phyloP scores from a whole-genome alignment of 768 basidiomycete species.

The Guyanaporus albipodus region DNA sequence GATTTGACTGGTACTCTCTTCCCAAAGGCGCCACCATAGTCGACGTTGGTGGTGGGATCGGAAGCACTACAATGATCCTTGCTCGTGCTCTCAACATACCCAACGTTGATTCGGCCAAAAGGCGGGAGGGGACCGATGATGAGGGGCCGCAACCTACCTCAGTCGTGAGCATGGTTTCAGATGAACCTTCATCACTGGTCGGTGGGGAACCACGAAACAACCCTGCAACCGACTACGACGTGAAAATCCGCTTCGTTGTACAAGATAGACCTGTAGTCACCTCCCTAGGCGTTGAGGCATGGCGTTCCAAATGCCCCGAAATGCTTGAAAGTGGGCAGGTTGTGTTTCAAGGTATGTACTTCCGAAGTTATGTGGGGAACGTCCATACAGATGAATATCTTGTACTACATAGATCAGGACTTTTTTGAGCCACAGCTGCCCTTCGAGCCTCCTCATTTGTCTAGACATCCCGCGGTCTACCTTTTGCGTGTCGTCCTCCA shows the following conservation, averaged over 20 bases:
- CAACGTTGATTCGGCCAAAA: neutral
- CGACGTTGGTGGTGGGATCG: constrained; percentile 71
- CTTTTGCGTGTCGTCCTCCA: constrained; percentile 69
- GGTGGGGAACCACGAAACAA: constrained; percentile 10
- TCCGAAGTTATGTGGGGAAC: neutral
- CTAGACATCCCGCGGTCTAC: constrained; percentile 55
- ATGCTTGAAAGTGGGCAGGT: constrained; percentile 52
- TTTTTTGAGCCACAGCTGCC: constrained; percentile 64
- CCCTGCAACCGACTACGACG: constrained; percentile 6
- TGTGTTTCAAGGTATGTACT: constrained; percentile 43
- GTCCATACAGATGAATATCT: neutral
- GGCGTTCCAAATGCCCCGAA: constrained; percentile 56
- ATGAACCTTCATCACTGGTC: neutral
- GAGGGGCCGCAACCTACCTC: neutral
- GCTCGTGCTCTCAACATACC: constrained; percentile 33
- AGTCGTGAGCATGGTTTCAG: neutral
- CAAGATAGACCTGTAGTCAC: constrained; percentile 58
- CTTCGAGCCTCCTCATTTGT: constrained; percentile 26
- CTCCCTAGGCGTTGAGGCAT: constrained; percentile 51
- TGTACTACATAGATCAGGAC: constrained; percentile 51
- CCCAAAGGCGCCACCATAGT: constrained; percentile 50
- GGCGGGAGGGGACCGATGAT: neutral
- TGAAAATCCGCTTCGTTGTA: constrained; percentile 48
- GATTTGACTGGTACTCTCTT: constrained; percentile 55
- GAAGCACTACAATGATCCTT: constrained; percentile 45